These are phyloP conservation scores for Trichoderma endophyticum DNA, from an alignment of 2,329 filamentous ascomycete species.

Conservation along the genomic window DNA sequence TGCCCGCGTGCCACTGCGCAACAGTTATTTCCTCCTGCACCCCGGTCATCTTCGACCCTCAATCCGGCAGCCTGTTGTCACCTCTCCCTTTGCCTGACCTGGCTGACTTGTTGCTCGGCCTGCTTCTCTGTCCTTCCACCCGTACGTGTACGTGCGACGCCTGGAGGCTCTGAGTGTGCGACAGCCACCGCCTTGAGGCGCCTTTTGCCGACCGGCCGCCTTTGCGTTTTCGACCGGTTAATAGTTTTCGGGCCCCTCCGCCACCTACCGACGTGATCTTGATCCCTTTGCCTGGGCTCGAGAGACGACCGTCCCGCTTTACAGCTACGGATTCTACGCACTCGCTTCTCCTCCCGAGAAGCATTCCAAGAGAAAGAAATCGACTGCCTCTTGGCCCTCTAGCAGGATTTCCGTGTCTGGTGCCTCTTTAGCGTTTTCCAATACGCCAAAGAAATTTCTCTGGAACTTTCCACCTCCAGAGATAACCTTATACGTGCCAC, in stretches of 20 bases:
- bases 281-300: constrained; percentile 17
- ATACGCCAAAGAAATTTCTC: background rate
- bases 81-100: constrained; percentile 7
- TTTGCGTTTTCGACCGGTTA: constrained; percentile 9
- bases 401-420: background rate
- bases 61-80: constrained; percentile 10
- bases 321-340: constrained; percentile 13
- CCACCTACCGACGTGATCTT: constrained; percentile 20
- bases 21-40: constrained; percentile 8
- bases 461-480: background rate
- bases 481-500: constrained; percentile 18
- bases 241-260: constrained; percentile 13
- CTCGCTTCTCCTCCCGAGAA: background rate
- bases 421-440: background rate
- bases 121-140: constrained; percentile 7
- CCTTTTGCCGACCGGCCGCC: constrained; percentile 12
- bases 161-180: constrained; percentile 7
- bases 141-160: constrained; percentile 11
- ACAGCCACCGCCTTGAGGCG: constrained; percentile 13
- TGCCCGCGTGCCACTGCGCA: constrained; percentile 17
- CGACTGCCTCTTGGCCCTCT: background rate
- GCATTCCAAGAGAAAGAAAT: background rate
- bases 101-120: constrained; percentile 8
- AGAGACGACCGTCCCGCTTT: constrained; percentile 20
- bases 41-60: constrained; percentile 13